phyloP scores from a whole-genome alignment of 768 basidiomycete species.

The Trametes meyenii region DNA sequence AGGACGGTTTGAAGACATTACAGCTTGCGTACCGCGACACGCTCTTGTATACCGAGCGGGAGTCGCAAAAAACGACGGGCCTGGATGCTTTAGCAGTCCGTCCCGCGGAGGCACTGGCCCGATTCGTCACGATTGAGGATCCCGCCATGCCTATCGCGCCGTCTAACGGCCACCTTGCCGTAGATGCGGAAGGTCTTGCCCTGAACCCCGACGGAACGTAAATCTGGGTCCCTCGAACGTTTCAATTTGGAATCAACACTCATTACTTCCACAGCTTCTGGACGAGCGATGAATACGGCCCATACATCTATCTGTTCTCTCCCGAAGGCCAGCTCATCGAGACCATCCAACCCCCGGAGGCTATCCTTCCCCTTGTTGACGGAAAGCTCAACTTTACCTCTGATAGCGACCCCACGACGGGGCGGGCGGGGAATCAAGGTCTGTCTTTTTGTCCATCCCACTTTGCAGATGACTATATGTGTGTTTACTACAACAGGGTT shows the following conservation, averaged over 20 bases:
- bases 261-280: conserved; percentile 46
- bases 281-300: conserved; percentile 73
- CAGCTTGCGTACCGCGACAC: conserved; percentile 53
- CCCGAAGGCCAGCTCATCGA: conserved; percentile 51
- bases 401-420: conserved; percentile 49
- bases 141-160: conserved; percentile 51
- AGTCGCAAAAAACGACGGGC: conserved; percentile 52
- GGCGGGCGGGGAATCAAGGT: conserved; percentile 61
- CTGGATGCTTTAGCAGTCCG: conserved; percentile 56
- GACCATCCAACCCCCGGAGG: conserved; percentile 60
- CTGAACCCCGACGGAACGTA: conserved; percentile 61
- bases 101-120: conserved; percentile 38
- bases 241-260: background rate
- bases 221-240: conserved; percentile 23
- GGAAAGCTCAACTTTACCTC: conserved; percentile 59
- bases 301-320: conserved; percentile 60
- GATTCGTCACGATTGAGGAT: conserved; percentile 38
- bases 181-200: conserved; percentile 64
- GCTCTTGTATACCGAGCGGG: conserved; percentile 51
- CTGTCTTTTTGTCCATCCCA: background rate
- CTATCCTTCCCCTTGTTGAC: conserved; percentile 52
- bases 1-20: conserved; percentile 54
- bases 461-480: background rate
- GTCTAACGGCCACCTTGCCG: conserved; percentile 48
- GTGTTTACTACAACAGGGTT: conserved; percentile 44